Conservation (phyloP, 2,329 filamentous ascomycete genomes). For the Gyromitra esculenta region DNA sequence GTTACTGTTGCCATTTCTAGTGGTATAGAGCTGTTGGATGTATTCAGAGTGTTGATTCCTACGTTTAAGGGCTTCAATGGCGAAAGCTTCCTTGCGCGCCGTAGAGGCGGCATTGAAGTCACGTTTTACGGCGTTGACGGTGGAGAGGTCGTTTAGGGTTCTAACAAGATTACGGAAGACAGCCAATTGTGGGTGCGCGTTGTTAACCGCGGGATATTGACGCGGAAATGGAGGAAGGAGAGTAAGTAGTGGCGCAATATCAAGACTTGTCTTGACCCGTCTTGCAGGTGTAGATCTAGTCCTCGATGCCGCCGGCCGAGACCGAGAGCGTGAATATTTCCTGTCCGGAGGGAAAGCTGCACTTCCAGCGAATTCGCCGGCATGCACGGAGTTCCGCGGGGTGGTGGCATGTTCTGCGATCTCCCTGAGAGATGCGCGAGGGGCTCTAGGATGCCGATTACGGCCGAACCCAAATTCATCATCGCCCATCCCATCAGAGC, state of each 20-base stretch:
- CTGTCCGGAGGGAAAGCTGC: conserved; percentile 52
- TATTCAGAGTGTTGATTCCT: conserved; percentile 75
- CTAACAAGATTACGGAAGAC: conserved; percentile 79
- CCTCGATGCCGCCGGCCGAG: conserved; percentile 62
- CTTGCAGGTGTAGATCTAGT: conserved; percentile 60
- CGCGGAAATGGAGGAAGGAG: conserved; percentile 92
- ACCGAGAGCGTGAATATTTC: conserved; percentile 59
- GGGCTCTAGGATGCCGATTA: conserved; percentile 59
- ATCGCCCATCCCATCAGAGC: conserved; percentile 58
- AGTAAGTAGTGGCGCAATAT: conserved; percentile 91
- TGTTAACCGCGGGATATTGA: conserved; percentile 94
- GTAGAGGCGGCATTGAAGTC: conserved; percentile 68
- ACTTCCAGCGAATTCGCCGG: conserved; percentile 41
- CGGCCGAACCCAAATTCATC: conserved; percentile 75
- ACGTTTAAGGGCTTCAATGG: conserved; percentile 65
- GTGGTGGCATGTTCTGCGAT: conserved; percentile 65
- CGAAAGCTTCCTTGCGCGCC: conserved; percentile 69
- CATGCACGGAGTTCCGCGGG: conserved; percentile 58
- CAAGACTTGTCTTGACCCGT: conserved; percentile 63
- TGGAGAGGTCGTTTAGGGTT: conserved; percentile 75
- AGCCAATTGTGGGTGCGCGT: conserved; percentile 89
- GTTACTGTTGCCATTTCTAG: conserved; percentile 24
- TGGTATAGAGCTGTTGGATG: conserved; percentile 69
- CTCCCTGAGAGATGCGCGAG: conserved; percentile 58
- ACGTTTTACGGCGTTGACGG: conserved; percentile 75